A percentile compares a stretch with the other conserved stretches of the same genome.
Conservation (phyloP, 2,329 filamentous ascomycete species). For the Sporothrix protearum region DNA sequence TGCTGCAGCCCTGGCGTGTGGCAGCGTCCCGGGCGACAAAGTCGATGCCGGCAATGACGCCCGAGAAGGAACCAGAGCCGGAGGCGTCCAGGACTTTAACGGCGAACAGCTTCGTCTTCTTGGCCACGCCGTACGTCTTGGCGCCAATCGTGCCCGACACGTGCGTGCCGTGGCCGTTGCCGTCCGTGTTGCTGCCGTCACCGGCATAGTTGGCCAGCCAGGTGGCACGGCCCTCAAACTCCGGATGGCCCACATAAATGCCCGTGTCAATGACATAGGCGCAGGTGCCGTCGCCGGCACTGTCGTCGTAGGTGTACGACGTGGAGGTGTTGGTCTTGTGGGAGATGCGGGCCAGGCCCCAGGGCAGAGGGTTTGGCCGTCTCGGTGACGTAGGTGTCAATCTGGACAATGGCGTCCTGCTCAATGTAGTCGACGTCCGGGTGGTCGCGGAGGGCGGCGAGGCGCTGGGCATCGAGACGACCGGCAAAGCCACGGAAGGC, state of each 20-base stretch:
- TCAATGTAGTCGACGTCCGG: constrained; percentile 36
- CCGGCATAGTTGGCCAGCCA: constrained; percentile 40
- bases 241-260: constrained; percentile 41
- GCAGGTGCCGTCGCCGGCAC: constrained; percentile 34
- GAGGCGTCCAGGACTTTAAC: constrained; percentile 37
- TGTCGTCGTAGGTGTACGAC: constrained; percentile 34
- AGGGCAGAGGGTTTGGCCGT: constrained; percentile 28
- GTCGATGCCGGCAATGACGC: constrained; percentile 45
- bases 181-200: constrained; percentile 39
- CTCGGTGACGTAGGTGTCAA: constrained; percentile 33
- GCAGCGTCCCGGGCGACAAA: constrained; percentile 39
- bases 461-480: constrained; percentile 28
- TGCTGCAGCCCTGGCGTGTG: constrained; percentile 38
- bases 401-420: constrained; percentile 33
- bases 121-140: constrained; percentile 45
- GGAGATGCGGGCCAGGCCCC: constrained; percentile 35
- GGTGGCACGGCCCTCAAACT: constrained; percentile 44
- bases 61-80: constrained; percentile 40
- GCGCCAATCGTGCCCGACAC: constrained; percentile 46
- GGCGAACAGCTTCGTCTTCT: constrained; percentile 40
- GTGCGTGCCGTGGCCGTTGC: constrained; percentile 48
- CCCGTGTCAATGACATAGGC: constrained; percentile 49
- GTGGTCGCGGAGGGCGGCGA: constrained; percentile 30
- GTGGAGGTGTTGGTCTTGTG: constrained; percentile 27
- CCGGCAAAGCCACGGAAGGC: constrained; percentile 35